Base-by-base conservation (phyloP, 352 stramenopile genomes). In the Phytophthora sojae region DNA sequence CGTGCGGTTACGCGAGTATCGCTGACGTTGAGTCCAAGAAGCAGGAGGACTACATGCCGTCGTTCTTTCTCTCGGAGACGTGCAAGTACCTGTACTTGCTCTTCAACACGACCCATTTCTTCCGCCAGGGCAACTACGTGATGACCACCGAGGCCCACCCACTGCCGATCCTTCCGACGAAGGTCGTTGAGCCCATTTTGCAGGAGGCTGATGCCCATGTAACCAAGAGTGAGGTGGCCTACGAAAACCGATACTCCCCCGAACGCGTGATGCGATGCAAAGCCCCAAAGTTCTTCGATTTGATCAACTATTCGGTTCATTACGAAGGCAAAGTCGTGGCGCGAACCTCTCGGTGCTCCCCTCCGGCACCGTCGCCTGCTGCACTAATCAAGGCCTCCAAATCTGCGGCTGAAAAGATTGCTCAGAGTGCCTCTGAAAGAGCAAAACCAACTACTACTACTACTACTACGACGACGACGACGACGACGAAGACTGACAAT, bases 61-160 rank as follows among this genome's bases (percentile, higher is more conserved):
- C 92, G 6, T 99, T 99, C 72, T 99, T 99, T 72, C 85, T 99
- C 0, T 98, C 94, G 11, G 98, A 99, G 81, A 99, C 98, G 12
- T 92, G 98, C 75, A 99, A 99, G 78, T 99, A 99, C 78, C 82
- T 99, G 3, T 99, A 98, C 79, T 68, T 99, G 54, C 93, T 99
- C 4, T 99, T 94, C 57, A 90, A 94, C 70, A 90, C 79, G 47
- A 93, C 94, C 23, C 96, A 99, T 56, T 95, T 97, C 62, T 78
- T 98, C 29, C 84, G 90, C 35, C 67, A 92, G 9, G 79, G 90
- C 21, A 86, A 94, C 37, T 99, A 97, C 81, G 87, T 99, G 23
- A 98, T 99, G 75, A 99, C 96, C 29, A 99, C 97, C 0, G 97
- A 99, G 71, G 97, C 96, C 4, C 97, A 99, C 78, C 95, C 96